Evolutionary conservation across 2,329 filamentous ascomycete genomes (phyloP).

Genomic region (Hymenoscyphus fraxineus): DNA sequence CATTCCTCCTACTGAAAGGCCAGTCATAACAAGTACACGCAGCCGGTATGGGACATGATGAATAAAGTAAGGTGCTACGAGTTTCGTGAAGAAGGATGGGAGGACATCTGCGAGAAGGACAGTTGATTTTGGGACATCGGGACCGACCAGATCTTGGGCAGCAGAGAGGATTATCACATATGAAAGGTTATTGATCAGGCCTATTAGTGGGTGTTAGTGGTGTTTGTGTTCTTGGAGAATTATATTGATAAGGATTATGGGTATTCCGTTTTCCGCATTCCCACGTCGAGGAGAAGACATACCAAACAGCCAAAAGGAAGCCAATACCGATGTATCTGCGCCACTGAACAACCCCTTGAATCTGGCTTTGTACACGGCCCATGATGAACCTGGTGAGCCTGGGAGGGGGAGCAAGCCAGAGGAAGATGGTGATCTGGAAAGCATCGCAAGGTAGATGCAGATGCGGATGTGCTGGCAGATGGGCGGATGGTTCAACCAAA

Average conservation of each 20-base stretch:
- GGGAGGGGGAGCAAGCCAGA: constrained; percentile 51
- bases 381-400: constrained; percentile 60
- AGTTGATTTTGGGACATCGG: constrained; percentile 78
- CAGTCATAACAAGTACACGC: constrained; percentile 71
- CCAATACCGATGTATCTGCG: constrained; percentile 65
- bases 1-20: constrained; percentile 80
- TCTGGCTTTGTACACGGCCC: constrained; percentile 68
- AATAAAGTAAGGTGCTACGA: constrained; percentile 90
- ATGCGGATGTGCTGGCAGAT: neutral
- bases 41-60: constrained; percentile 76
- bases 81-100: constrained; percentile 83
- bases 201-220: constrained; percentile 40
- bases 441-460: neutral
- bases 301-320: constrained; percentile 96
- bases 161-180: constrained; percentile 96
- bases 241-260: neutral
- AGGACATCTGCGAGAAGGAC: constrained; percentile 91
- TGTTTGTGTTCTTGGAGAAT: neutral
- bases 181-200: constrained; percentile 93
- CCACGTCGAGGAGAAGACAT: constrained; percentile 27
- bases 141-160: constrained; percentile 90
- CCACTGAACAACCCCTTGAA: constrained; percentile 60
- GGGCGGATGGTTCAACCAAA: neutral
- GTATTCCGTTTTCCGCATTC: neutral
- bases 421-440: constrained; percentile 24